phyloP scores from a whole-genome alignment of 225 moss, liverwort and hornwort genomes.

The Anthoceros angustus region DNA sequence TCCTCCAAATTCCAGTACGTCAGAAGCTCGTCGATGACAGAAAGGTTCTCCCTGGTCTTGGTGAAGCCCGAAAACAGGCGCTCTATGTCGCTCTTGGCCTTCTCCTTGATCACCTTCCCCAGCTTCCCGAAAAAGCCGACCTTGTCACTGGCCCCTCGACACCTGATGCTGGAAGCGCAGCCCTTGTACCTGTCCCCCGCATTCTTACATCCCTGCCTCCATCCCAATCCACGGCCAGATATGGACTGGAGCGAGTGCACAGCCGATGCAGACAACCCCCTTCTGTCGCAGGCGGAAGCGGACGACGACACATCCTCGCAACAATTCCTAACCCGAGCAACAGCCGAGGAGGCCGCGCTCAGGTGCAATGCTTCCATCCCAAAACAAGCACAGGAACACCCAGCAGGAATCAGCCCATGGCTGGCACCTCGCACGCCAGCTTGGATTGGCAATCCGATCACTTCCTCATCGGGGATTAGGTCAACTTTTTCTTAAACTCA shows the following conservation, averaged over 20 bases:
- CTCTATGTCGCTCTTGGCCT: constrained; percentile 92
- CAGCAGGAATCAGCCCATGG: no score
- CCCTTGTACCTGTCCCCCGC: not conserved
- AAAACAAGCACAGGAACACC: not conserved
- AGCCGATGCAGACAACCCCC: not conserved
- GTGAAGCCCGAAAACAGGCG: constrained; percentile 77
- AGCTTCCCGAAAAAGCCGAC: constrained; percentile 67
- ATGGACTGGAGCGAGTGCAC: not conserved
- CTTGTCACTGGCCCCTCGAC: constrained; percentile 27
- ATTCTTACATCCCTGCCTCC: not conserved
- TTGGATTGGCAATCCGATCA: no score
- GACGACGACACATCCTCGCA: not conserved
- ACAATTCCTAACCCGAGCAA: not conserved
- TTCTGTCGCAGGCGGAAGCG: not conserved
- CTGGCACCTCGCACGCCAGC: no score
- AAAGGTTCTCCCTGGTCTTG: constrained; percentile 83
- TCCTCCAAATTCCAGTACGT: constrained; percentile 94
- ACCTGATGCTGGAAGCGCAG: not conserved
- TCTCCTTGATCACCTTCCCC: constrained; percentile 87
- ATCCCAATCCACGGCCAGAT: not conserved
- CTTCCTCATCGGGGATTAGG: no score
- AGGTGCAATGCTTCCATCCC: not conserved
- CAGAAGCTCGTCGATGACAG: constrained; percentile 86
- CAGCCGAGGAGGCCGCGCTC: not conserved
- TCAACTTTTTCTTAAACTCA: no score